Base-by-base conservation (phyloP, 2,329 filamentous ascomycete species). In the Nemania sp. region DNA sequence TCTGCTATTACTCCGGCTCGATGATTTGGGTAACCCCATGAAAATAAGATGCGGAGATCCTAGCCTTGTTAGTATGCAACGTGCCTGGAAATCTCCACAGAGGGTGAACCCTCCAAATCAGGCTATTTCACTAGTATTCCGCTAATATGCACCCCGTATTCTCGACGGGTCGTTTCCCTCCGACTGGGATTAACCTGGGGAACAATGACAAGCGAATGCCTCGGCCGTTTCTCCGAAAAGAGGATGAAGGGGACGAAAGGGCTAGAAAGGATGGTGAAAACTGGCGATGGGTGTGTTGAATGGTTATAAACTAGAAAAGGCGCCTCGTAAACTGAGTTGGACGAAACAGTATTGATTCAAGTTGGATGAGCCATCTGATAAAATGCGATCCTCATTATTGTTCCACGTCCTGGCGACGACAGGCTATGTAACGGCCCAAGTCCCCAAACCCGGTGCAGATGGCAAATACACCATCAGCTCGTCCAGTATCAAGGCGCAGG, bases 401-500 rank as follows among this genome's bases (percentile, higher is more conserved):
- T 62, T 74, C 18, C 64, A 68, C 35, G 47, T 70, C 68, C 73
- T 75, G 69, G 72, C 72, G 55, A 66, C 67, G 49, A 68, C 68
- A 55, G 66, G 66, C 43, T 73, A 60, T 64, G 73, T 62, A 51
- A 64, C 60, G 54, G 73, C 75, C 24, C 59, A 72, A 51, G 61
- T 63, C 26, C 74, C 73, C 10, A 68, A 65, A 45, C 73, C 72
- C 7, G 76, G 74, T n/a, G 69, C 70, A 41, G 76, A 78, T 66
- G 76, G 75, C 26, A 77, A 75, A 47, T 78, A 75, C 57, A 78
- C 76, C 27, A 78, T 78, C 63, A 74, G 67, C 59, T 73, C 76
- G 8, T 58, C 68, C 20, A 71, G 71, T 15, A 74, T 78, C 67
- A 78, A 73, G 63, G 77, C 77, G n/a, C 75, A 78, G 71, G 77